Conservation (phyloP, 306 rosid species). For the Sicyos baderoa region DNA sequence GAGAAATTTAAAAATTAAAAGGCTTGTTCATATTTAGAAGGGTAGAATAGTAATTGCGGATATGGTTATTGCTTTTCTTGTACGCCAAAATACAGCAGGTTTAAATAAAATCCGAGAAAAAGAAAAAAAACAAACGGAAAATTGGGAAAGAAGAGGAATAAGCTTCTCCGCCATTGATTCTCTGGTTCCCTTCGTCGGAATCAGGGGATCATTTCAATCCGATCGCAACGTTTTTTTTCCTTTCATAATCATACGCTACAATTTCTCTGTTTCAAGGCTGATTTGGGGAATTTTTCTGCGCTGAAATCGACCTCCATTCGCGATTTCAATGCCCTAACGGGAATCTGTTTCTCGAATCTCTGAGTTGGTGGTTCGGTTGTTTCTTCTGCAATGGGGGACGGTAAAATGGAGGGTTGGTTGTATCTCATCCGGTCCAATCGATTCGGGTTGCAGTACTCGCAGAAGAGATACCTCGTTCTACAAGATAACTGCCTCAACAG, state of each 20-base stretch:
- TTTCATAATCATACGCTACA: background rate
- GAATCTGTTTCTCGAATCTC: background rate
- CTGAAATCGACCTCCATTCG: background rate
- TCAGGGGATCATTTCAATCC: conserved; percentile 47
- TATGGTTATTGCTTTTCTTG: background rate
- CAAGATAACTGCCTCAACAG: conserved; percentile 50
- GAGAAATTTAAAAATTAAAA: no score
- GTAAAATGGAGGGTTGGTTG: conserved; percentile 83
- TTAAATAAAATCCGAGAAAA: conserved; percentile 33
- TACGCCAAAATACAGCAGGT: conserved; percentile 30
- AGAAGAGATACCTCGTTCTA: conserved; percentile 60
- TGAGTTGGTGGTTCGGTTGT: background rate
- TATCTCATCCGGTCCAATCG: conserved; percentile 52
- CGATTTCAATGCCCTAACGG: background rate
- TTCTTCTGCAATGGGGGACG: conserved; percentile 38
- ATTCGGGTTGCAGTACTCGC: conserved; percentile 48
- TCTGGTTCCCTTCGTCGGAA: conserved; percentile 58
- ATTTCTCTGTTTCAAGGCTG: background rate
- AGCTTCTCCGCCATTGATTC: conserved; percentile 35
- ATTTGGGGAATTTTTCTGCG: background rate
- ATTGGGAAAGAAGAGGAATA: background rate
- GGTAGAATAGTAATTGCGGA: conserved; percentile 23
- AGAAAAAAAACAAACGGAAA: conserved; percentile 19
- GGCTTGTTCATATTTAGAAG: conserved; percentile 2
- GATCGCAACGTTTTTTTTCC: background rate